Evolutionary conservation across 2,329 filamentous ascomycete genomes (phyloP).

Genomic region (Golovinomyces cichoracearum): DNA sequence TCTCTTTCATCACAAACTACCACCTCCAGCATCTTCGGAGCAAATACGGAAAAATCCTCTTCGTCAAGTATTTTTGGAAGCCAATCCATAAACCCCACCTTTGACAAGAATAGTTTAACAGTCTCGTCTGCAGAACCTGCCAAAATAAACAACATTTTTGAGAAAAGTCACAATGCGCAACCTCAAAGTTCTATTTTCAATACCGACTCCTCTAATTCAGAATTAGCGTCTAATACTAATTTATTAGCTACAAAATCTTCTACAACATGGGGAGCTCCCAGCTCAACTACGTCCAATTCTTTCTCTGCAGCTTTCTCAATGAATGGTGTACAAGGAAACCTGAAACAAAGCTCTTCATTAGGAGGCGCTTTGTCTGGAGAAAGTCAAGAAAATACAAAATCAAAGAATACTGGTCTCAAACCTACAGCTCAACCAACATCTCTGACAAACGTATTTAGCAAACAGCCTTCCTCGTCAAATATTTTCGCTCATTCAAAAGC

Average conservation of each 20-base stretch:
- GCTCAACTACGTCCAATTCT: not conserved
- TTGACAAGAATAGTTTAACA: not conserved
- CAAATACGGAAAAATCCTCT: no score
- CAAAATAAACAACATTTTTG: constrained; percentile 4
- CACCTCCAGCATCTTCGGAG: no score
- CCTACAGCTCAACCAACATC: not conserved
- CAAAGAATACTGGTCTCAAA: not conserved
- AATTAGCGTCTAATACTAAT: not conserved
- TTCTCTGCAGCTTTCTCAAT: not conserved
- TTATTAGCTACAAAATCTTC: not conserved
- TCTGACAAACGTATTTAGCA: not conserved
- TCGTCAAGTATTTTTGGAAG: no score
- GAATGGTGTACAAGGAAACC: not conserved
- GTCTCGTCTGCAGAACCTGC: not conserved
- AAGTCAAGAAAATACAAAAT: not conserved
- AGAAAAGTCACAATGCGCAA: constrained; percentile 3
- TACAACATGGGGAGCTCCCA: not conserved
- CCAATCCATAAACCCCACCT: no score
- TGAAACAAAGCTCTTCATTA: not conserved
- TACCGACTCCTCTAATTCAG: no score
- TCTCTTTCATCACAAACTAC: constrained; percentile 1
- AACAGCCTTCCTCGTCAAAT: not conserved
- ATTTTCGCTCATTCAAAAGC: not conserved
- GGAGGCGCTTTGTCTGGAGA: not conserved
- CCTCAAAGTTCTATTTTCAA: not conserved